phyloP scores from a whole-genome alignment of 106 monocot genomes.

The Alisma plantagoaquatica region DNA sequence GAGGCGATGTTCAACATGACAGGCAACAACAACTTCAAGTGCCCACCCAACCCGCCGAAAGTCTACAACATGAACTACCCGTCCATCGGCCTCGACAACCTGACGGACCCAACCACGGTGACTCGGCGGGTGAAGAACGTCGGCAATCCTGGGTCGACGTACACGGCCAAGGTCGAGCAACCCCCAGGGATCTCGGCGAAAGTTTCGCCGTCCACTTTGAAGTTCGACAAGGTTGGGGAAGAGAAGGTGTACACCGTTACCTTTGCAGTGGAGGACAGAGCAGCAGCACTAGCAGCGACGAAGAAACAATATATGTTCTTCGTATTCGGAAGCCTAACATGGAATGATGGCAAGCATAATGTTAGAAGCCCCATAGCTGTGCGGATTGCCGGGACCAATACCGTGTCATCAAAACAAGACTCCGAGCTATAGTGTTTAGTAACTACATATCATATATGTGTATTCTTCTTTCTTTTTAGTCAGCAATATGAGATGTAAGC shows the following conservation, averaged over 20 bases:
- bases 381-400: too few species aligned
- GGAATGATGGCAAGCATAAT: neutral
- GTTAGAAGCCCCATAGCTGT: slow-evolving; percentile 1
- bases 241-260: slow-evolving; percentile 26
- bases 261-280: slow-evolving; percentile 1
- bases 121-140: slow-evolving; percentile 42
- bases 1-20: too few species aligned
- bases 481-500: too few species aligned
- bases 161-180: slow-evolving; percentile 4
- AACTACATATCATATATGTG: too few species aligned
- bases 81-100: neutral
- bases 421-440: too few species aligned
- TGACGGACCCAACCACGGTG: slow-evolving; percentile 8
- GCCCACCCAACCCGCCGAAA: neutral
- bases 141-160: slow-evolving; percentile 26
- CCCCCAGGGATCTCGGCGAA: slow-evolving; percentile 19
- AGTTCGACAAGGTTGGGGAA: slow-evolving; percentile 23
- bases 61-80: neutral
- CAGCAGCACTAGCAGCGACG: neutral
- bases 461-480: too few species aligned
- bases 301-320: too few species aligned
- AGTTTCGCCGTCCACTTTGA: slow-evolving; percentile 19
- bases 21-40: too few species aligned
- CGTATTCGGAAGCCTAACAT: neutral
- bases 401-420: too few species aligned